Evolutionary conservation across 805 yeast genomes (phyloP), one percentile per base, ranked within the genome.

Genomic region (Saturnispora ahearnii): DNA sequence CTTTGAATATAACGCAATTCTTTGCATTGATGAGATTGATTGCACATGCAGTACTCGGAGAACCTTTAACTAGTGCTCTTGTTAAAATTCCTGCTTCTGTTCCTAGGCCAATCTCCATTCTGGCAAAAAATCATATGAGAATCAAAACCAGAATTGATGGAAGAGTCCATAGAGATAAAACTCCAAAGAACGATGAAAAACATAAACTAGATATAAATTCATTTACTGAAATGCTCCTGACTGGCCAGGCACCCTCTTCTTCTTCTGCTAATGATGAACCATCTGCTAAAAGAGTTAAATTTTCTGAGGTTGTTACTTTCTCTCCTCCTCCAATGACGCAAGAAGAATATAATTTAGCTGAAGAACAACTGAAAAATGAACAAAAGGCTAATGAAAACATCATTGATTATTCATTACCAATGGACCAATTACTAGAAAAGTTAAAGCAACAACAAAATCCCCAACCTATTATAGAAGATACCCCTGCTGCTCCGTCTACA

Each of bases 1-100:
- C 84, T 3, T 73, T 91, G 49, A 89, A 87, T 59, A 82, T 89
- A 49, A 95, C 96, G 5, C 95, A 89, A 63, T 91, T 93, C 67
- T 93, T 86, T 68, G 96, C 96, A 0, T 74, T 88, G 34, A 63
- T 91, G 48, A 73, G 99, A 58, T 74, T 93, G 21, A 74, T 89
- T 12, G 77, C 95, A 18, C 96, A 87, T 63, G 64, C 87, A 15
- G 44, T 67, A 2, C 57, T 64, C 32, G 83, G 83, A 2, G 58
- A 65, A 32, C 62, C 72, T n/a, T 84, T 87, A 3, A 64, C 71
- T 28, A 68, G 87, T 54, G 65, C 70, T 22, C 66, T 81, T 60
- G 76, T 87, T 34, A 65, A 70, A 50, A 56, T 64, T 7, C 70
- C 73, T 3, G 85, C 95, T 0, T 78, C 85, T 0, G 77, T 87